Evolutionary conservation across 2,329 filamentous ascomycete species (phyloP), one percentile per base, ranked within the genome.

Genomic region (Clathrospora elynae): DNA sequence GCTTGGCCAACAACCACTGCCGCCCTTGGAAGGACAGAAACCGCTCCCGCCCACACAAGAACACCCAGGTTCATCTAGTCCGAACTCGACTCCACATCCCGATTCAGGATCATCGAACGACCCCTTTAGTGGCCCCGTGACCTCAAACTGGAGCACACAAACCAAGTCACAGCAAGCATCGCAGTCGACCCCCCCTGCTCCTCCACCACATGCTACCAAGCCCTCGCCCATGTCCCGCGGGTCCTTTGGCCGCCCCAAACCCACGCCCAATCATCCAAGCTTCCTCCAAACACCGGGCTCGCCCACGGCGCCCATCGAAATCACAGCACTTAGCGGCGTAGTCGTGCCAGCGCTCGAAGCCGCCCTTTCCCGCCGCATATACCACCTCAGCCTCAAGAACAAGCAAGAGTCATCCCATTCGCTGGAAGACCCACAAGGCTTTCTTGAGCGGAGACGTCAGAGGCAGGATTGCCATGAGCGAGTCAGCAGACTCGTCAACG

Each of bases 321-420:
- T 95, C 14, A 93, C 95, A 38, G 90, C 91, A 2, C 79, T 96
- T 1, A 89, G 87, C 62, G 89, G 92, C 56, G 92, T 99, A 35
- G 89, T 99, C 24, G 85, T 97, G 51, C 93, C 93, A 0, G 92
- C 93, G 2, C 79, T 99, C 2, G 90, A 96, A 70, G 88, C 93
- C 55, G 90, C 93, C 6, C 82, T 97, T 13, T 89, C 90, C 67
- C 82, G 93, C 36, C 86, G 93, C 38, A 74, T 75, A 17, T 80
- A 81, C 56, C 76, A 79, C 39, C 71, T 85, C 38, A 78, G 79
- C 34, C 76, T 81, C 25, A 55, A 54, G 30, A 68, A 65, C 51
- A 68, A 68, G 29, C 35, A 69, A 62, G 64, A 73, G 55, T 42
- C 62, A 39, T 35, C 57, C 8, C 71, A 71, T 29, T 70, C 78